phyloP scores from a whole-genome alignment of 2,329 filamentous ascomycete species.

The Pestalotiopsis sp. region DNA sequence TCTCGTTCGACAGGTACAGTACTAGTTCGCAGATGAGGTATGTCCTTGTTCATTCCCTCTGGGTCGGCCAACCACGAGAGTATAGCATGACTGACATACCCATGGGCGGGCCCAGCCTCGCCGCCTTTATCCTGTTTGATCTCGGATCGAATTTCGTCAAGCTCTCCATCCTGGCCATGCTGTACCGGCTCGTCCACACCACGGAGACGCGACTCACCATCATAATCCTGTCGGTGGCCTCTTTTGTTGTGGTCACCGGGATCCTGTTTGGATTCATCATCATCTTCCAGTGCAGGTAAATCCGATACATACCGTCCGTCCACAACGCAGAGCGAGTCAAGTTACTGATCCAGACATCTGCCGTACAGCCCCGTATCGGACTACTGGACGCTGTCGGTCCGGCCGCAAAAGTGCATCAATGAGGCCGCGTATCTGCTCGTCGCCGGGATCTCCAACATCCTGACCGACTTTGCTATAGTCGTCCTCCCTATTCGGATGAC shows the following conservation, averaged over 20 bases:
- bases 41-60: not conserved
- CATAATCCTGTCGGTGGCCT: conserved; percentile 25
- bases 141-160: conserved; percentile 37
- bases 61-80: not conserved
- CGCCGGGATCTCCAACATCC: conserved; percentile 58
- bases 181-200: conserved; percentile 32
- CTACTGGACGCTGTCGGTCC: conserved; percentile 37
- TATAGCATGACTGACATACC: not conserved
- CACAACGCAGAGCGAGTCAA: not conserved
- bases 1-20: not conserved
- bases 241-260: conserved; percentile 26
- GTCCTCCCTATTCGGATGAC: conserved; percentile 50
- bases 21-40: not conserved
- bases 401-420: conserved; percentile 42
- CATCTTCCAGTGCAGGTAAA: conserved; percentile 36
- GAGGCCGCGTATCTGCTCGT: conserved; percentile 53
- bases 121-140: conserved; percentile 34
- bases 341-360: no score
- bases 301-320: not conserved
- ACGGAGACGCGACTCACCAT: conserved; percentile 25
- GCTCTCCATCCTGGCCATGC: conserved; percentile 36
- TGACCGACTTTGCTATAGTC: conserved; percentile 56
- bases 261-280: conserved; percentile 33
- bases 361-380: conserved; percentile 32
- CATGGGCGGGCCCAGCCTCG: conserved; percentile 18